Evolutionary conservation across 2,329 filamentous ascomycete genomes (phyloP), one percentile per base, ranked within the genome.

Genomic region (Venturia oleaginea): DNA sequence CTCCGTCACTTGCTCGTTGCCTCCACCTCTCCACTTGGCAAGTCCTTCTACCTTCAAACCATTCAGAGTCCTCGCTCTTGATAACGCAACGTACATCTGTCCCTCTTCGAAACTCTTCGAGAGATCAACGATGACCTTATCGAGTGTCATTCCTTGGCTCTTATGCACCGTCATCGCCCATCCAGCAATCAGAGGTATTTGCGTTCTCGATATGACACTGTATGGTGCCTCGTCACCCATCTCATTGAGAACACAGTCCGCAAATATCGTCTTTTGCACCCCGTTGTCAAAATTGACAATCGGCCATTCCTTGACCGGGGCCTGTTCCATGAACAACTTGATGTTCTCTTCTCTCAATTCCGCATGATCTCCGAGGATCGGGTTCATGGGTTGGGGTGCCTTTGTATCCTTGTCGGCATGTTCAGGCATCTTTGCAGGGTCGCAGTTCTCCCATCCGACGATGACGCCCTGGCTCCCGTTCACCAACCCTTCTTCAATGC

Each of bases 111-210:
- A 88, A 0, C 78, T 78, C 5, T 72, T 71, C 0, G 71, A 70
- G 5, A 88, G 70, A 68, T 87, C 74, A 1, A 88, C 83, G 1
- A 81, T 76, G 1, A 84, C 84, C 4, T 78, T 78, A 24, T 86
- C 80, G 4, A 89, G 74, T 1, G 84, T 86, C 77, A 87, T 82
- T 3, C 85, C 84, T 73, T 88, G 83, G 4, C 79, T 79, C 70
- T 86, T 87, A 70, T 88, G 86, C 2, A 86, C 81, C 0, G 81
- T 87, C 69, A 87, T 80, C 0, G 86, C 86, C 82, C 85, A 88
- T 0, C 81, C 86, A 0, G 84, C 76, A 1, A 79, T 73, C 0
- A 88, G 76, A 0, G 86, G 86, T 6, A 88, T 78, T 69, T 88
- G 85, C 0, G 84, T 85, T n/a, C 86, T 77, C 0, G 76, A 76